A percentile compares a stretch with the other conserved stretches of the same genome.
Conservation (phyloP, 768 basidiomycete species). For the Brasilioporus rufonigricans region DNA sequence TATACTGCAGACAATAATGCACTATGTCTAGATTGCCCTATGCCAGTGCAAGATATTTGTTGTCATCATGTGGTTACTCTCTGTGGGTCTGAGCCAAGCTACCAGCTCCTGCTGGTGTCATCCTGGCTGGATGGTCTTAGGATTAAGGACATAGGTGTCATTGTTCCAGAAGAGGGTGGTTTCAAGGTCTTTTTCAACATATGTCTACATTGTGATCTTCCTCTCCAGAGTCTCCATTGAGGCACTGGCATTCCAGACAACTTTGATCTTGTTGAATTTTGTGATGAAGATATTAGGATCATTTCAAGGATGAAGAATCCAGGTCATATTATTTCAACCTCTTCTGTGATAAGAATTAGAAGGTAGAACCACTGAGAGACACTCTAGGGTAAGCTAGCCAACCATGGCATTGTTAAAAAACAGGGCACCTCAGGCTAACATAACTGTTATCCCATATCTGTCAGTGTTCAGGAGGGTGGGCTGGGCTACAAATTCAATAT, state of each 20-base stretch:
- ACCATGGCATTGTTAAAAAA: background rate
- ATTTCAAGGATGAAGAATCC: constrained; percentile 1
- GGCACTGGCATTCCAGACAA: constrained; percentile 24
- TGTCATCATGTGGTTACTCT: constrained; percentile 27
- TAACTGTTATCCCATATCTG: background rate
- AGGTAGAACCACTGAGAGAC: background rate
- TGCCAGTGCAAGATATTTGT: constrained; percentile 16
- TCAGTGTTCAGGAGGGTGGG: background rate
- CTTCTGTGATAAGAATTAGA: constrained; percentile 4
- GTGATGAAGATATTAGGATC: constrained; percentile 3
- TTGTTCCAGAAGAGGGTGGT: constrained; percentile 8
- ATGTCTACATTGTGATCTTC: constrained; percentile 30
- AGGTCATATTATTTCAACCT: constrained; percentile 2
- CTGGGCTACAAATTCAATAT: constrained; percentile 5
- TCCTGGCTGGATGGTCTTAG: too few species aligned
- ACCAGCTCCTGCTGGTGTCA: constrained; percentile 19
- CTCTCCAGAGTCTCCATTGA: constrained; percentile 4
- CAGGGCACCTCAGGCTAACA: too few species aligned
- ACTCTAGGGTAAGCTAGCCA: background rate
- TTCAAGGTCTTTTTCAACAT: constrained; percentile 16
- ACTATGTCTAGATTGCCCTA: background rate
- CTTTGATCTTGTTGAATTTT: constrained; percentile 16
- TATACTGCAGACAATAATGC: too few species aligned
- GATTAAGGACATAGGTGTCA: constrained; percentile 35
- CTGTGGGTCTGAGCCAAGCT: constrained; percentile 31